Conservation (phyloP, 1,139 yeast genomes). For the Meyerozyma carpophila region DNA sequence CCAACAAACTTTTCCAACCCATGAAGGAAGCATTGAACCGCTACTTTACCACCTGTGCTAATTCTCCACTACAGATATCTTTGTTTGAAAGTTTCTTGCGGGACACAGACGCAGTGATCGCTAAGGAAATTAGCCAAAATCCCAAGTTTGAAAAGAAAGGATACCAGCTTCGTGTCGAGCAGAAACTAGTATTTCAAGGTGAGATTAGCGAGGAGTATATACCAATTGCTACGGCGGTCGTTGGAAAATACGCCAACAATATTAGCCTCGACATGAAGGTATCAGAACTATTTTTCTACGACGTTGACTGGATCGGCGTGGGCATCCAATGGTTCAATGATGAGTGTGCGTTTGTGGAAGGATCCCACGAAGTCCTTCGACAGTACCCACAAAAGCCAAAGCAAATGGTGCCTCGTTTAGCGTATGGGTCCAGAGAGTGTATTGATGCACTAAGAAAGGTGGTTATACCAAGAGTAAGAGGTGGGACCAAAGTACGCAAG, state of each 20-base stretch:
- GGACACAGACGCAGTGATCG: constrained; percentile 39
- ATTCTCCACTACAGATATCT: constrained; percentile 54
- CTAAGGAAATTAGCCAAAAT: constrained; percentile 20
- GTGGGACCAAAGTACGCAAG: constrained; percentile 25
- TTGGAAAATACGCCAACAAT: constrained; percentile 28
- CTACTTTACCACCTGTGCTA: constrained; percentile 47
- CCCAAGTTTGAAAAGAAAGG: constrained; percentile 7
- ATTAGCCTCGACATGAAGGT: constrained; percentile 38
- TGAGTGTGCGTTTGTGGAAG: not conserved
- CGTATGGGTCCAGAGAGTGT: constrained; percentile 19
- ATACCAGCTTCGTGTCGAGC: constrained; percentile 48
- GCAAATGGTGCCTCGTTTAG: constrained; percentile 14
- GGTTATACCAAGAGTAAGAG: constrained; percentile 21
- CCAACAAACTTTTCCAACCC: constrained; percentile 42
- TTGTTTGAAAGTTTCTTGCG: constrained; percentile 59
- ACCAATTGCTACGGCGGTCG: constrained; percentile 23
- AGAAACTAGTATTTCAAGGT: constrained; percentile 62
- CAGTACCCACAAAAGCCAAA: not conserved
- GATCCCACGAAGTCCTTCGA: not conserved
- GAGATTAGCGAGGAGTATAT: constrained; percentile 43
- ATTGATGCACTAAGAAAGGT: constrained; percentile 45
- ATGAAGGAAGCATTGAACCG: constrained; percentile 51
- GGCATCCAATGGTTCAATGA: constrained; percentile 18
- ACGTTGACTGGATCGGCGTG: constrained; percentile 64
- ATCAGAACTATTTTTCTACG: constrained; percentile 56